A percentile compares a stretch with the other conserved stretches of the same genome.
Evolutionary conservation across 2,329 filamentous ascomycete genomes (phyloP).

Genomic region (Sporothrix curviconia): DNA sequence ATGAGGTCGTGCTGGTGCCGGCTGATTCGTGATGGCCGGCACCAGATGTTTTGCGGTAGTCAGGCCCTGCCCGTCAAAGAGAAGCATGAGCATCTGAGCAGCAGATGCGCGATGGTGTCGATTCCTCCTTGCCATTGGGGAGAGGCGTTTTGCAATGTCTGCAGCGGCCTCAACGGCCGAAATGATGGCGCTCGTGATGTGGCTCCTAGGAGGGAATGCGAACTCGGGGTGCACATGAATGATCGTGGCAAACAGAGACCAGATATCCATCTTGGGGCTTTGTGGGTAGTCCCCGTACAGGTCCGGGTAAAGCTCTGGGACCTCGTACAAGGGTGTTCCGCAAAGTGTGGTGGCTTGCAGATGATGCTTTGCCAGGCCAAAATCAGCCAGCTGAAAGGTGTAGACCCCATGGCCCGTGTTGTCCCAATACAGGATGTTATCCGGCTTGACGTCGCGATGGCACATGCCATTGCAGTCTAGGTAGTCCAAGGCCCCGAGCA

Average conservation of each 20-base stretch:
- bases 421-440: neutral
- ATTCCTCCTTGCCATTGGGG: neutral
- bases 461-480: neutral
- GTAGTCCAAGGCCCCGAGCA: neutral
- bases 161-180: neutral
- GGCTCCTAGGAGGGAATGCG: neutral
- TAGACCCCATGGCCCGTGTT: neutral
- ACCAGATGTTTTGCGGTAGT: too few relatives aligned
- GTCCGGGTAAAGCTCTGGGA: neutral
- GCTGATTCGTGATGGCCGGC: too few relatives aligned
- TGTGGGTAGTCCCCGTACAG: neutral
- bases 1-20: too few relatives aligned
- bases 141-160: neutral
- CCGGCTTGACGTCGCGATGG: neutral
- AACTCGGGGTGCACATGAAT: neutral
- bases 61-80: neutral
- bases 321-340: neutral
- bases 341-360: too few relatives aligned
- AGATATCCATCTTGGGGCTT: neutral
- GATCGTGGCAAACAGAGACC: neutral
- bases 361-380: neutral
- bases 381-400: neutral
- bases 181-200: neutral
- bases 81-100: neutral
- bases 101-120: neutral